These are phyloP conservation scores for Zarea fungicola DNA, from an alignment of 2,329 filamentous ascomycete genomes.

Conservation along the genomic window DNA sequence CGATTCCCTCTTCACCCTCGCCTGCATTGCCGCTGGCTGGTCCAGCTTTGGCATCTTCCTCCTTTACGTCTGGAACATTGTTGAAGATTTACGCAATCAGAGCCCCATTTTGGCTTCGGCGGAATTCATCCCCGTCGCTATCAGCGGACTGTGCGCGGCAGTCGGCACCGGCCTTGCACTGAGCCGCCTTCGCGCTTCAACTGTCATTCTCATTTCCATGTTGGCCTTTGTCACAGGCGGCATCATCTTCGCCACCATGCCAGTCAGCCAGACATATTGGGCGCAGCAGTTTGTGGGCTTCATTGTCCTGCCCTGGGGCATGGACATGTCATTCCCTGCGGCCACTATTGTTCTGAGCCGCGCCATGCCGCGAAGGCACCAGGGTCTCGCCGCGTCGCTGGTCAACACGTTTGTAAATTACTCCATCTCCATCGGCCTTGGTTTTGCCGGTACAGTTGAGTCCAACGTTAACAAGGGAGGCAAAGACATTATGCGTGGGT, in stretches of 20 bases:
- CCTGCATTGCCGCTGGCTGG: slow-evolving; percentile 45
- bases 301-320: slow-evolving; percentile 50
- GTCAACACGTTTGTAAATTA: slow-evolving; percentile 61
- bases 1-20: slow-evolving; percentile 44
- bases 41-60: slow-evolving; percentile 43
- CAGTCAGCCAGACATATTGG: slow-evolving; percentile 55
- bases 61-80: slow-evolving; percentile 42
- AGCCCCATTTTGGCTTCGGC: slow-evolving; percentile 38
- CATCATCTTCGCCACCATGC: slow-evolving; percentile 38
- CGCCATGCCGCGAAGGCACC: slow-evolving; percentile 34
- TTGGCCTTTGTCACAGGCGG: slow-evolving; percentile 33
- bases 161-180: slow-evolving; percentile 33
- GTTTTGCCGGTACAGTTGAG: slow-evolving; percentile 58
- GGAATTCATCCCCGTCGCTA: slow-evolving; percentile 31
- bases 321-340: slow-evolving; percentile 59
- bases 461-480: slow-evolving; percentile 23
- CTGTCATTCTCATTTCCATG: slow-evolving; percentile 37
- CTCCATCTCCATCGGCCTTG: slow-evolving; percentile 55
- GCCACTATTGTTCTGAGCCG: slow-evolving; percentile 53
- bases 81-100: slow-evolving; percentile 33
- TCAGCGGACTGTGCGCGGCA: slow-evolving; percentile 37
- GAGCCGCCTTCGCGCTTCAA: slow-evolving; percentile 24
- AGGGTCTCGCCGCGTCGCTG: slow-evolving; percentile 40
- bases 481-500: slow-evolving; percentile 27
- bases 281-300: slow-evolving; percentile 52